Percentiles rank a stretch among this genome's conserved stretches.
Evolutionary conservation across 208 protist genomes (phyloP).

Genomic region (Crithidia thermophila): DNA sequence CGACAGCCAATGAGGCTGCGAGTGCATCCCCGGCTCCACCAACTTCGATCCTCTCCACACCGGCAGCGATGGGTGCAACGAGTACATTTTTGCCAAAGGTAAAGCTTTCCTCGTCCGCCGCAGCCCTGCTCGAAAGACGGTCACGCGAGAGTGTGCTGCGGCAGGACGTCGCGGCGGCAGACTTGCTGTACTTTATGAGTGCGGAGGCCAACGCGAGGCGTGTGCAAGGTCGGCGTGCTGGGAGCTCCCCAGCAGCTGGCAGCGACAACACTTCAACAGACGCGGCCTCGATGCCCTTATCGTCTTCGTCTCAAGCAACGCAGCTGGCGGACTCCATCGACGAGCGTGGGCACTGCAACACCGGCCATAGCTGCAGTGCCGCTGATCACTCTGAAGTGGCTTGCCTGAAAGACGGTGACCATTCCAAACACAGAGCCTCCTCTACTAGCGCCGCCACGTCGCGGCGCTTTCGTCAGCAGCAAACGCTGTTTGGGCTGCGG

Average conservation of each 20-base stretch:
- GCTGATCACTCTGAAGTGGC: not conserved
- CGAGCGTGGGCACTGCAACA: too few relatives aligned
- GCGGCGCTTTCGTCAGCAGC: conserved; percentile 22
- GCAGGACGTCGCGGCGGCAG: conserved; percentile 22
- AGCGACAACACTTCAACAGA: not conserved
- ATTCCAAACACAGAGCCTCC: too few relatives aligned
- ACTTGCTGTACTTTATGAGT: conserved; percentile 31
- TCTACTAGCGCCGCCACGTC: not conserved
- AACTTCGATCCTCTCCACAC: too few relatives aligned
- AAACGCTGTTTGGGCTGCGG: conserved; percentile 22
- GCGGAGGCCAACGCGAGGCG: conserved; percentile 14
- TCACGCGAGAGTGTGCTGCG: conserved; percentile 19
- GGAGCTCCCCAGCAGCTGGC: conserved; percentile 4
- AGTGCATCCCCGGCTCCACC: too few relatives aligned
- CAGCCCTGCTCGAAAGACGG: conserved; percentile 18
- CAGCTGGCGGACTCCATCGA: conserved; percentile 12
- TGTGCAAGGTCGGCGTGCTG: too few relatives aligned
- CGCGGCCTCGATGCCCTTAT: not conserved
- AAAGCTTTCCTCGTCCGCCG: conserved; percentile 12
- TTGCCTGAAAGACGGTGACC: not conserved
- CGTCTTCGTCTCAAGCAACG: not conserved
- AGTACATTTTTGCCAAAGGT: not conserved
- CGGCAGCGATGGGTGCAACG: not conserved
- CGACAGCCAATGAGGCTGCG: too few relatives aligned
- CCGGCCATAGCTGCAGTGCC: not conserved